A percentile compares a stretch with the other conserved stretches of the same genome.
These are phyloP conservation scores for Boletales sp. DNA, from an alignment of 768 basidiomycete species.

Conservation along the genomic window DNA sequence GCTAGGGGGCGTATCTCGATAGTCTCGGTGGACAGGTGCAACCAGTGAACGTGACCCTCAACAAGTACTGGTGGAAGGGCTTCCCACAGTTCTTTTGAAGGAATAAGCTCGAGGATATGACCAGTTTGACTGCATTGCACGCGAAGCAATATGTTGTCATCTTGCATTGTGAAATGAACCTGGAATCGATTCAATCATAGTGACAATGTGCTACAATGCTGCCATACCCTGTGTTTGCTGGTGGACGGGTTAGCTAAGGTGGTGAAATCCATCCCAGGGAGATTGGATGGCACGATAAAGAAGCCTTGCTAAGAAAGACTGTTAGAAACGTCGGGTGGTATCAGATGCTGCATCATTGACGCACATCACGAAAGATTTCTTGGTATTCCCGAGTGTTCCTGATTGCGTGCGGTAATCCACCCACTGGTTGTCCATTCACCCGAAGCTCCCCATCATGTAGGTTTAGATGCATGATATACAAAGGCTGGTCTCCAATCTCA, in stretches of 20 bases:
- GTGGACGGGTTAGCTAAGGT: conserved; percentile 5
- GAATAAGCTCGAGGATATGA: background rate
- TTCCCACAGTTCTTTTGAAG: background rate
- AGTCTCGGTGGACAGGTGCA: background rate
- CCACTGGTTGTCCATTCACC: conserved; percentile 14
- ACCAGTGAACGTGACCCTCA: background rate
- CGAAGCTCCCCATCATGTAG: conserved; percentile 15
- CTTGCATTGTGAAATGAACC: background rate
- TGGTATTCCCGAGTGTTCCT: background rate
- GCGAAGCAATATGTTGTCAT: background rate
- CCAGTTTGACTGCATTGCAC: background rate
- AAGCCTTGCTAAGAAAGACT: background rate
- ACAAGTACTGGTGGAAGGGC: background rate
- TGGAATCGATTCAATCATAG: background rate
- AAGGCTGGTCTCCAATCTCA: background rate
- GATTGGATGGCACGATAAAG: background rate
- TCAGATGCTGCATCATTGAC: background rate
- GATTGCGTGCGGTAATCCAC: background rate
- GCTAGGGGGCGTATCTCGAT: background rate
- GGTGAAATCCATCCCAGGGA: conserved; percentile 9
- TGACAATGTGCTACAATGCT: background rate
- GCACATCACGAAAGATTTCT: background rate
- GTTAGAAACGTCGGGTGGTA: background rate
- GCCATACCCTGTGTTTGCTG: conserved; percentile 7
- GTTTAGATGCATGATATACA: conserved; percentile 2